phyloP scores from a whole-genome alignment of 1,284 basidiomycete genomes.

The Puccinia hordei region DNA sequence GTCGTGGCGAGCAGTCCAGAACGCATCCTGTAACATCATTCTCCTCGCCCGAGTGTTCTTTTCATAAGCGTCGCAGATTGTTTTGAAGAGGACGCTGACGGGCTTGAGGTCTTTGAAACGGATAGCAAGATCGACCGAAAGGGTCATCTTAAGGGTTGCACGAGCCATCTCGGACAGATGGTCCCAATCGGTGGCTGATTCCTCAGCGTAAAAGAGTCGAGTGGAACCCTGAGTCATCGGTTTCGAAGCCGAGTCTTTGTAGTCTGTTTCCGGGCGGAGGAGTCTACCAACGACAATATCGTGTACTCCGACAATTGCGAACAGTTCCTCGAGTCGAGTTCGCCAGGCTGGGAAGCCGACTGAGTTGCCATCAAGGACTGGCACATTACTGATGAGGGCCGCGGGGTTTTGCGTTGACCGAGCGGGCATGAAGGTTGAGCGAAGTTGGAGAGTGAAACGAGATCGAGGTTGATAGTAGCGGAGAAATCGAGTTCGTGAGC shows the following conservation, averaged over 20 bases:
- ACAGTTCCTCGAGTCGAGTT: constrained; percentile 1
- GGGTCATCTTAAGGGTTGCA: not conserved
- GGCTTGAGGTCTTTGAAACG: not conserved
- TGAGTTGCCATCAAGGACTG: no score
- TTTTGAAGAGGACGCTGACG: not conserved
- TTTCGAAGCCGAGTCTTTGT: no score
- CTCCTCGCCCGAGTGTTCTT: no score
- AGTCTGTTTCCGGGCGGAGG: no score
- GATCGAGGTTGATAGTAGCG: no score
- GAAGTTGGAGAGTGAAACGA: no score
- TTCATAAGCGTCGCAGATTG: not conserved
- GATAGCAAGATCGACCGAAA: not conserved
- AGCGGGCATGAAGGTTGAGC: no score
- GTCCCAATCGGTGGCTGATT: not conserved
- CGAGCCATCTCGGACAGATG: not conserved
- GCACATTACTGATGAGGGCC: not conserved
- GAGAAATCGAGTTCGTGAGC: no score
- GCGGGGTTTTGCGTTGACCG: not conserved
- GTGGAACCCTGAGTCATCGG: not conserved
- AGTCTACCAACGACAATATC: not conserved
- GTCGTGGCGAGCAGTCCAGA: not conserved
- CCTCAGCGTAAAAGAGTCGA: not conserved
- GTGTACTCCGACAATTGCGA: not conserved
- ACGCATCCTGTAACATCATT: no score
- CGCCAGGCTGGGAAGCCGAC: not conserved